Evolutionary conservation across 2,329 filamentous ascomycete species (phyloP), one percentile per base, ranked within the genome.

Genomic region (Parastagonospora avenae): DNA sequence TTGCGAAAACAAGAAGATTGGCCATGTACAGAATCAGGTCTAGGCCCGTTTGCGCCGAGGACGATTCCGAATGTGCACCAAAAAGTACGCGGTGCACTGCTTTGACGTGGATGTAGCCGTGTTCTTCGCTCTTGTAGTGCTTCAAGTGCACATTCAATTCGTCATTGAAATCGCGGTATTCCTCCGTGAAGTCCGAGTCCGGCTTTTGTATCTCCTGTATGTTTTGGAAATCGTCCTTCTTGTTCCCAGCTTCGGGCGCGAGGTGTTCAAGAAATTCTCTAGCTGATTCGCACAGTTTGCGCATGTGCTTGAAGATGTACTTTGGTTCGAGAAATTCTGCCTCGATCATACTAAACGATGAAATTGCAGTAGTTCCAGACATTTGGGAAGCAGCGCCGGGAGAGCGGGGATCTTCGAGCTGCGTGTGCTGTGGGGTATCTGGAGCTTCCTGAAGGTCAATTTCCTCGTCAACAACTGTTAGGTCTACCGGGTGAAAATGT

Each of bases 331-430:
- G 63, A 9, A 73, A 66, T 19, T 72, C 67, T 27, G 76, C 67
- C 46, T 79, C 76, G 31, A 75, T 72, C 50, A 73, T 71, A 5
- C 77, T 78, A 48, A 77, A 76, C 2, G 77, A 77, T 0, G 77
- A 77, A 37, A 76, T 76, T 4, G 75, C 76, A 2, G 79, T 80
- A 2, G 75, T 79, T 11, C 76, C 77, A 4, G 79, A 80, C 60
- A 78, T 74, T 35, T 68, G 73, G 5, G 77, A 79, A 12, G 60
- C 58, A 24, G 64, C 69, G 19, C 70, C 72, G n/a, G 72, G 72
- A 27, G 72, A 75, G 42, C 61, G 66, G 38, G 52, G 33, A 11
- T 47, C 31, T 31, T 56, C 52, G 40, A 49, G 46, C 19, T 47
- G 46, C 4, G 55, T 30, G 30, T 36, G 56, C 14, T 51, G 36